Evolutionary conservation across 2,329 filamentous ascomycete species (phyloP).

Genomic region (Aspergillus aculeatus): DNA sequence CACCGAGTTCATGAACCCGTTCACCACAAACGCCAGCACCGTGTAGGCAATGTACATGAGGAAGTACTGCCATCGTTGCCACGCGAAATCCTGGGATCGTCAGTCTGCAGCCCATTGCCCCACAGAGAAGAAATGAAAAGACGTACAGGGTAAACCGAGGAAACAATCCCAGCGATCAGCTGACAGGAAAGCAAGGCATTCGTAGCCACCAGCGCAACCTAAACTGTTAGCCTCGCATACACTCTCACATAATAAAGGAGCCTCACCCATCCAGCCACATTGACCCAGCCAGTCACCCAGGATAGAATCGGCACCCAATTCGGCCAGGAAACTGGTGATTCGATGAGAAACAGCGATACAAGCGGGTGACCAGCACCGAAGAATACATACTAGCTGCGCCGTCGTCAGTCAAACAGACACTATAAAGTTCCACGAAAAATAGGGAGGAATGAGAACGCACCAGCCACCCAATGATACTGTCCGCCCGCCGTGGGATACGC

Average conservation of each 20-base stretch:
- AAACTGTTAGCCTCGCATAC: slow-evolving; percentile 15
- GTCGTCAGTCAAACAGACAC: neutral
- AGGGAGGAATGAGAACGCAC: slow-evolving; percentile 21
- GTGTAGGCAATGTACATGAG: slow-evolving; percentile 67
- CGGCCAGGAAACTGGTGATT: slow-evolving; percentile 53
- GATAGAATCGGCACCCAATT: slow-evolving; percentile 61
- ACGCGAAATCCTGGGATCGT: slow-evolving; percentile 45
- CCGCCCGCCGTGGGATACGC: slow-evolving; percentile 61
- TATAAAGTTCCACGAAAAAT: neutral
- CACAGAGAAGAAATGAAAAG: neutral
- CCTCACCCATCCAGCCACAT: slow-evolving; percentile 67
- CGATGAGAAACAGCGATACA: neutral
- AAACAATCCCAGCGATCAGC: slow-evolving; percentile 64
- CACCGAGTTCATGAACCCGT: slow-evolving; percentile 62
- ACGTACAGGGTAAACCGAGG: slow-evolving; percentile 55
- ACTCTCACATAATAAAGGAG: neutral
- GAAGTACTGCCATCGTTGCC: slow-evolving; percentile 68
- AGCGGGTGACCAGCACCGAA: neutral
- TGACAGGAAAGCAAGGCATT: slow-evolving; percentile 66
- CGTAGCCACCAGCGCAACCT: slow-evolving; percentile 61
- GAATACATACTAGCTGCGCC: slow-evolving; percentile 29
- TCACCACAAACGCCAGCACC: slow-evolving; percentile 60
- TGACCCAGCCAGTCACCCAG: slow-evolving; percentile 67
- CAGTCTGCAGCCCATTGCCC: neutral
- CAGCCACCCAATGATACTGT: slow-evolving; percentile 71